Evolutionary conservation across 179 eudicot species (phyloP), one percentile per base, ranked within the genome.

Genomic region (Silene noctiflora): DNA sequence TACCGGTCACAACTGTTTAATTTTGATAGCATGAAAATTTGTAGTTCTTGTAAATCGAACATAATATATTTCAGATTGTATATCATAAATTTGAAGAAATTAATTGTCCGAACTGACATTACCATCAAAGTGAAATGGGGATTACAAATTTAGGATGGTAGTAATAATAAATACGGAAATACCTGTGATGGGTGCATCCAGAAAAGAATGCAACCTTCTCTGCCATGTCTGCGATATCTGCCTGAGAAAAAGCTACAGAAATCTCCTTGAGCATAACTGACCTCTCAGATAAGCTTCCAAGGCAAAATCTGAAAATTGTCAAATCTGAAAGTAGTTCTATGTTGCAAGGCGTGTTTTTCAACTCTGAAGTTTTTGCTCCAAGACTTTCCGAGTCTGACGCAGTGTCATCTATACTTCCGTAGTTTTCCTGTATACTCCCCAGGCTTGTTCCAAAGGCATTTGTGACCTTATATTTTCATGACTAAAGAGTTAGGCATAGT

Each of bases 141-240:
- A 51, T 51, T 12, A 51, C n/a, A 51, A 51, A 12, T 12, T 6
- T 51, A 51, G 17, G 56, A 51, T 51, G 16, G 17, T 51, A 14
- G 56, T 51, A 51, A 19, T 64, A 72, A 74, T 59, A 19, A 70
- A 14, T 89, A 95, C 99, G 63, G 48, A 19, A 70, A 14, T 89
- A 95, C 99, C 97, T 81, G 81, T 95, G 99, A 78, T 93, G 99
- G 64, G 79, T 82, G 83, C 99, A 95, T 69, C 97, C 95, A 53
- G 94, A 82, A 74, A 83, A 91, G 61, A 87, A 73, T 39, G 93
- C 86, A 71, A 95, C 91, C 83, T 88, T 91, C 75, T 85, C 85
- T 6, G 93, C 97, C 79, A 95, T 87, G 71, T 86, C 84, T 10
- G 33, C 73, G 16, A 89, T 84, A 51, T 88, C 90, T 73, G 85